Evolutionary conservation across 169 alveolate genomes (phyloP).

Genomic region (Babesia bovis): DNA sequence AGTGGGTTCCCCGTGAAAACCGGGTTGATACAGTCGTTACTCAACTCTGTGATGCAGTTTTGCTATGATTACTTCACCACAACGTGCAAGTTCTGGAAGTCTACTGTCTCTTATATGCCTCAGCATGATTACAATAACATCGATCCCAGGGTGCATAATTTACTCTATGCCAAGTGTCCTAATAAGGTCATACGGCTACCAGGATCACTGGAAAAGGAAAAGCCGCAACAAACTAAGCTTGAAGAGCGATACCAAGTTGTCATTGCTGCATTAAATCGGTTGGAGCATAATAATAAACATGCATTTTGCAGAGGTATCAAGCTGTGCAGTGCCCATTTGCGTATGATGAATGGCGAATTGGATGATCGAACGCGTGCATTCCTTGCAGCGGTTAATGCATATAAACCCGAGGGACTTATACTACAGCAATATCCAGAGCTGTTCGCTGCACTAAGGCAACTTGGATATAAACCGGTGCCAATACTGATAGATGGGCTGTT

Average conservation of each 20-base stretch:
- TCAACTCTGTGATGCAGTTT: constrained; percentile 14
- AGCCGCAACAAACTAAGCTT: not conserved
- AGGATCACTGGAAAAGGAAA: constrained; percentile 17
- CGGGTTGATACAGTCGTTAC: constrained; percentile 1
- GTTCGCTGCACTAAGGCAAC: constrained; percentile 5
- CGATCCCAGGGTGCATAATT: constrained; percentile 19
- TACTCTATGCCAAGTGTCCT: constrained; percentile 41
- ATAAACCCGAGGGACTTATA: constrained; percentile 13
- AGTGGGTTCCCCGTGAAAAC: constrained; percentile 17
- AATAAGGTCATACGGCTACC: constrained; percentile 38
- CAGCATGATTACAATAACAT: constrained; percentile 30
- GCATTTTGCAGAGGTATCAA: constrained; percentile 65
- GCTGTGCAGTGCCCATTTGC: constrained; percentile 24
- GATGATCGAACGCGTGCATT: constrained; percentile 1
- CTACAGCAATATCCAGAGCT: not conserved
- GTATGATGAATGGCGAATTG: constrained; percentile 11
- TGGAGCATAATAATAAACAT: constrained; percentile 8
- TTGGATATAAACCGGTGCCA: constrained; percentile 33
- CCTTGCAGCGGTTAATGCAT: constrained; percentile 10
- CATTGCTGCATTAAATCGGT: constrained; percentile 16
- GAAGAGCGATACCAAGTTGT: constrained; percentile 30
- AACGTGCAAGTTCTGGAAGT: constrained; percentile 12
- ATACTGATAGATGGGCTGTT: constrained; percentile 27
- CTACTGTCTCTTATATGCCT: not conserved
- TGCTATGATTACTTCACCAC: constrained; percentile 30